phyloP scores from a whole-genome alignment of 2,329 filamentous ascomycete genomes.

The Sclerotinia trifoliorum region DNA sequence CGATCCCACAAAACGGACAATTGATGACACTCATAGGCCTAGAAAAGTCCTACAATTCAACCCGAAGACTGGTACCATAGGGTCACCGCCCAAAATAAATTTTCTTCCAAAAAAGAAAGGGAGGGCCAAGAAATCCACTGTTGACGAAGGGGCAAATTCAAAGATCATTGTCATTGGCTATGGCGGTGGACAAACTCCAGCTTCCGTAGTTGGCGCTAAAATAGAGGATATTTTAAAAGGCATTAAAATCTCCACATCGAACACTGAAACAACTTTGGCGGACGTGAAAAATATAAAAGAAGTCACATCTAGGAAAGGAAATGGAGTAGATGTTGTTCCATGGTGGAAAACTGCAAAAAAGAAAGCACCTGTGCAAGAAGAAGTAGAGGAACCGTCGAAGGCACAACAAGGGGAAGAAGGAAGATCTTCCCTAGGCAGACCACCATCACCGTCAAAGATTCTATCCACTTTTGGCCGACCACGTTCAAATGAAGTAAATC shows the following conservation, averaged over 20 bases:
- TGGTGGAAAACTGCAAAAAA: constrained; percentile 24
- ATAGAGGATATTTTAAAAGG: constrained; percentile 61
- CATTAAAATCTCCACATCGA: not conserved
- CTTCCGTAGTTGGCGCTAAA: constrained; percentile 52
- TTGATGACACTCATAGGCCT: constrained; percentile 38
- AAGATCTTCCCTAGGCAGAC: constrained; percentile 1
- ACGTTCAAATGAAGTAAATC: constrained; percentile 36
- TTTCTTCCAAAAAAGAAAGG: constrained; percentile 11
- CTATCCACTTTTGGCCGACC: constrained; percentile 7
- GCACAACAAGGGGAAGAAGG: constrained; percentile 1
- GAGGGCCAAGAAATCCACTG: constrained; percentile 28
- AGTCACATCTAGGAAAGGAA: not conserved
- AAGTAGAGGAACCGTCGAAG: constrained; percentile 8
- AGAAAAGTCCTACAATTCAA: constrained; percentile 58
- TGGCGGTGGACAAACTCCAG: constrained; percentile 48
- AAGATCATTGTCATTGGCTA: constrained; percentile 60
- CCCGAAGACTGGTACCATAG: constrained; percentile 59
- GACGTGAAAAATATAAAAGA: constrained; percentile 12
- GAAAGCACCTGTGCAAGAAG: constrained; percentile 6
- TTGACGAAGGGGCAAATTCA: constrained; percentile 43
- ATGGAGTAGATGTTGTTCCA: constrained; percentile 16
- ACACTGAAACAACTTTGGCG: not conserved
- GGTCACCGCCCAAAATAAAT: constrained; percentile 57
- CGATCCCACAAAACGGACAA: not conserved
- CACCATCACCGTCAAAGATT: constrained; percentile 18